Evolutionary conservation across 2,329 filamentous ascomycete genomes (phyloP).

Genomic region (Decorospora gaudefroyi): DNA sequence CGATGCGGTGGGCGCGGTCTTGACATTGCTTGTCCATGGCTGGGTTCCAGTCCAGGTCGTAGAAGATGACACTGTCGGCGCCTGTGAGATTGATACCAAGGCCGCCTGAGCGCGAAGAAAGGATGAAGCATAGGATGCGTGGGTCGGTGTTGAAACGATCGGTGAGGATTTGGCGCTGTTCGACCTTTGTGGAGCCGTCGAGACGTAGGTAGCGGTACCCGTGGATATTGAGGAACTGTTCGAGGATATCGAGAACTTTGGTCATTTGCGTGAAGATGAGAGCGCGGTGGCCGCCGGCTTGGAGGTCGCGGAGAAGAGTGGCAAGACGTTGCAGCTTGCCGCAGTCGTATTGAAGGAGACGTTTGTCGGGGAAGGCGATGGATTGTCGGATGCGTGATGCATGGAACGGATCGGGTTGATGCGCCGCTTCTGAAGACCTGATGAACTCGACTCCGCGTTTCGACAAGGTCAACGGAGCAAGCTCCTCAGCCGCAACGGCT

Average conservation of each 20-base stretch:
- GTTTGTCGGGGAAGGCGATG: constrained; percentile 95
- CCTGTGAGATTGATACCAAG: constrained; percentile 96
- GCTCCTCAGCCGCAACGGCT: constrained; percentile 78
- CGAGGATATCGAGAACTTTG: constrained; percentile 93
- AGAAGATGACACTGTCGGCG: constrained; percentile 97
- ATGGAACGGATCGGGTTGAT: constrained; percentile 79
- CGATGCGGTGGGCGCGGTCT: constrained; percentile 94
- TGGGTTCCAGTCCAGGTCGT: constrained; percentile 98
- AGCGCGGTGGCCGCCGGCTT: constrained; percentile 87
- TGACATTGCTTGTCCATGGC: constrained; percentile 99
- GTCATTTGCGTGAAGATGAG: constrained; percentile 99
- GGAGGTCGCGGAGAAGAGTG: constrained; percentile 79
- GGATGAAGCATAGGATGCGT: constrained; percentile 90
- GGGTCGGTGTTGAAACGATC: constrained; percentile 96
- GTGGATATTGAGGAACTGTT: constrained; percentile 97
- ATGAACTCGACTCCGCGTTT: constrained; percentile 62
- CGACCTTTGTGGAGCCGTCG: constrained; percentile 94
- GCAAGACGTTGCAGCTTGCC: constrained; percentile 93
- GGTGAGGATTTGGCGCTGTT: constrained; percentile 91
- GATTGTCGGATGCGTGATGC: constrained; percentile 89
- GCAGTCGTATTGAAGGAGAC: constrained; percentile 96
- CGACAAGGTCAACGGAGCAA: constrained; percentile 67
- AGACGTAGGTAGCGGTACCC: constrained; percentile 95
- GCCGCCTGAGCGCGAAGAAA: constrained; percentile 91
- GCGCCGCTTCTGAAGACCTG: constrained; percentile 61